Evolutionary conservation across 192 early-diverging fungal species (phyloP), one percentile per base, ranked within the genome.

Genomic region (Globomyces pollinis-pini): DNA sequence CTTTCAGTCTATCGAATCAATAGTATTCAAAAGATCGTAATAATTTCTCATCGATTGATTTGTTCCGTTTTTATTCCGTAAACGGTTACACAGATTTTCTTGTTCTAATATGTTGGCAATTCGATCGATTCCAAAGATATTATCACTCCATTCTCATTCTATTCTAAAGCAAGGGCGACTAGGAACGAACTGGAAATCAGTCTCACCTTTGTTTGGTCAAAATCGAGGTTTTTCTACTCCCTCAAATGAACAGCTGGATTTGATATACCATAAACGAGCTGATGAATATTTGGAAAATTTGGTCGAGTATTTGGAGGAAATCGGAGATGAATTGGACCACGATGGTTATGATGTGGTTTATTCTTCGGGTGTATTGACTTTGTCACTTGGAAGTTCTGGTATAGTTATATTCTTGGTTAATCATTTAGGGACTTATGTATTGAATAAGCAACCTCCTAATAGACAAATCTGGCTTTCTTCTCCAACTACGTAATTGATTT

Each of bases 371-470:
- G 96, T 98, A 13, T 69, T 98, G 70, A 98, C 94, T 0, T 61
- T 98, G 11, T 79, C 70, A 3, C 71, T 94, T 0, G 93, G 91
- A 3, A 21, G 5, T 9, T 61, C 67, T 21, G n/a, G n/a, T n/a
- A n/a, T n/a, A n/a, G n/a, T n/a, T n/a, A n/a, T n/a, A n/a, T n/a
- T n/a, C n/a, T n/a, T n/a, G n/a, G n/a, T n/a, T n/a, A n/a, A n/a
- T n/a, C n/a, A 4, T 28, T 28, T 28, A 26, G 93, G 93, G 32
- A 95, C 91, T 0, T 98, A 93, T 64, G 96, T 98, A 0, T 70
- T 98, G 60, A 98, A 98, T 66, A 98, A 98, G 61, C 96, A 98
- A 72, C 93, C 96, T 23, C 92, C 96, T 1, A 98, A 96, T 71
- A 88, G 86, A 63, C 96, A 98, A 69, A 93, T 98, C 9, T 98